A percentile compares a stretch with the other conserved stretches of the same genome.
Conservation (phyloP, 2,329 filamentous ascomycete species). For the Colletotrichum godetiae region DNA sequence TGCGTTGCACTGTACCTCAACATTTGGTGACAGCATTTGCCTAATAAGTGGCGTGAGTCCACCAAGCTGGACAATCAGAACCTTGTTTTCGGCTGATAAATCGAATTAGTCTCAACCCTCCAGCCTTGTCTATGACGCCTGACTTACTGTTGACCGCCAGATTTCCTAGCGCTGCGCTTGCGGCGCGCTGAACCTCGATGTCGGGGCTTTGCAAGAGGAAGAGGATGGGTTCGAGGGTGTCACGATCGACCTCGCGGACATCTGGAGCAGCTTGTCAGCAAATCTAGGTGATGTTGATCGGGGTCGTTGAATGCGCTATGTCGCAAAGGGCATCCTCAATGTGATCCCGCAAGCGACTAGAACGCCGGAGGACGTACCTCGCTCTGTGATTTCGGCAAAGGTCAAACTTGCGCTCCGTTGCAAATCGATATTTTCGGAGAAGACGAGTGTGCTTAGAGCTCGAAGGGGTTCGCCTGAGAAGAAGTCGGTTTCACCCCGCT, state of each 20-base stretch:
- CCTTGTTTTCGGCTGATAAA: conserved; percentile 91
- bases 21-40: conserved; percentile 98
- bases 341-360: conserved; percentile 2
- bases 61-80: conserved; percentile 91
- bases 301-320: background rate
- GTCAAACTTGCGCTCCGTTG: conserved; percentile 97
- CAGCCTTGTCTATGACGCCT: background rate
- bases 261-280: conserved; percentile 66
- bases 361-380: conserved; percentile 72
- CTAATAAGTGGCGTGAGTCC: conserved; percentile 92
- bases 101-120: conserved; percentile 1
- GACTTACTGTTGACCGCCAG: conserved; percentile 93
- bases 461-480: conserved; percentile 95
- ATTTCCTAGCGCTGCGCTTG: conserved; percentile 95
- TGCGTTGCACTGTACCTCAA: conserved; percentile 98
- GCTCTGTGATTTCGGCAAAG: conserved; percentile 97
- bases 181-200: conserved; percentile 96
- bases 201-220: conserved; percentile 95
- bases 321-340: background rate
- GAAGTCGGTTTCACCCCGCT: conserved; percentile 98
- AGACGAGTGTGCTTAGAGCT: conserved; percentile 94
- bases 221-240: conserved; percentile 95
- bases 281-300: background rate
- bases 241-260: conserved; percentile 93
- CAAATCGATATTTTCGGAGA: conserved; percentile 98